These are phyloP conservation scores for Periconia digitata DNA, from an alignment of 2,329 filamentous ascomycete species.

Conservation along the genomic window DNA sequence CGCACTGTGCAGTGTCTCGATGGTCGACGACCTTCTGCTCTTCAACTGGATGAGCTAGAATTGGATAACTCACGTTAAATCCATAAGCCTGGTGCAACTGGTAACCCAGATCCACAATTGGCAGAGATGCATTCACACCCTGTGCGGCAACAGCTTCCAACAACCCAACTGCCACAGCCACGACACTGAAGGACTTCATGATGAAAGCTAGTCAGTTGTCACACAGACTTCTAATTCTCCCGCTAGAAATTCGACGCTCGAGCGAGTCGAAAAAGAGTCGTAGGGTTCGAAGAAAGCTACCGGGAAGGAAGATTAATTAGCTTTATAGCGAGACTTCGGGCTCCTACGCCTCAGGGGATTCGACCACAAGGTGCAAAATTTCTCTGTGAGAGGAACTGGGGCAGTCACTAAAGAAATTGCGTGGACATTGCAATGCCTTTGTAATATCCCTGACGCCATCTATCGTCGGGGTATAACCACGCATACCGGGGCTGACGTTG, in stretches of 20 bases:
- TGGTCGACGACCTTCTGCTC: no score
- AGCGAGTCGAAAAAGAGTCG: no score
- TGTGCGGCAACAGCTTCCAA: slow-evolving; percentile 26
- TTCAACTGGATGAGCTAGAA: neutral
- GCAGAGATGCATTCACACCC: slow-evolving; percentile 32
- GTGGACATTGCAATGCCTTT: neutral
- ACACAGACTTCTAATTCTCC: neutral
- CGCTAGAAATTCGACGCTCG: no score
- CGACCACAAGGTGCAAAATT: neutral
- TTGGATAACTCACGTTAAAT: slow-evolving; percentile 44
- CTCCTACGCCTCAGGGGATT: neutral
- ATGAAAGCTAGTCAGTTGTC: neutral
- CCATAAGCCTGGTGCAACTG: slow-evolving; percentile 52
- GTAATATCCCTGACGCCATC: neutral
- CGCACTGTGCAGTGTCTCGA: no score
- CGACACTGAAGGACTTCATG: slow-evolving; percentile 22
- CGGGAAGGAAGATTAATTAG: neutral
- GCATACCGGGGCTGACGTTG: no score
- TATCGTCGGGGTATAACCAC: no score
- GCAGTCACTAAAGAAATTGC: neutral
- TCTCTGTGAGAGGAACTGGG: neutral
- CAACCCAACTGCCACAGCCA: slow-evolving; percentile 20
- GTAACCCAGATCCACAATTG: slow-evolving; percentile 57
- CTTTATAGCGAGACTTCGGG: neutral
- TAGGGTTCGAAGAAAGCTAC: neutral